Conservation (phyloP, 805 yeast genomes). For the Spathaspora hagerdaliae region DNA sequence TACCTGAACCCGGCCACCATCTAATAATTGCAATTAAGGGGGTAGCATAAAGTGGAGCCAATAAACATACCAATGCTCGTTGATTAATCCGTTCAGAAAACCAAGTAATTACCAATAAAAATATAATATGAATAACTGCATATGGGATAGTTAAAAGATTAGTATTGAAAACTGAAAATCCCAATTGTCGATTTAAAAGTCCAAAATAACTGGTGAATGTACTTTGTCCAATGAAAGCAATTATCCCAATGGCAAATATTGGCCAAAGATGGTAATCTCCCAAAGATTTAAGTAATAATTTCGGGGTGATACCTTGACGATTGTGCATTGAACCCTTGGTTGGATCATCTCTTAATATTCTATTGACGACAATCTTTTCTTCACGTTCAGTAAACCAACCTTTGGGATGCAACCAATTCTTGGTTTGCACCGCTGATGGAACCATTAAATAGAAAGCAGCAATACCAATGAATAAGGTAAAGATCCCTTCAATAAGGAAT, state of each 20-base stretch:
- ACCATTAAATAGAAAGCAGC: conserved; percentile 45
- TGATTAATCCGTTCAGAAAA: conserved; percentile 30
- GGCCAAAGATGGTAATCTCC: conserved; percentile 46
- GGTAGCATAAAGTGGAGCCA: conserved; percentile 6
- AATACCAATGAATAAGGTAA: conserved; percentile 52
- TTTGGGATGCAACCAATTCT: conserved; percentile 39
- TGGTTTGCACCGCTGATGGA: conserved; percentile 49
- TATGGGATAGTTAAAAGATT: conserved; percentile 22
- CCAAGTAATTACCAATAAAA: conserved; percentile 32
- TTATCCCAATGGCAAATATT: conserved; percentile 32
- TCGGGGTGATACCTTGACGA: conserved; percentile 47
- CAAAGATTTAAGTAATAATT: conserved; percentile 36
- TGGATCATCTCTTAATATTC: conserved; percentile 62
- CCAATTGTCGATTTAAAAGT: conserved; percentile 13
- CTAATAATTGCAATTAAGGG: conserved; percentile 6
- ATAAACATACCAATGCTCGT: conserved; percentile 9
- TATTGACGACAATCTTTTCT: conserved; percentile 54
- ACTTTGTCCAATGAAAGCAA: conserved; percentile 16
- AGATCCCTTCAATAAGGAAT: conserved; percentile 56
- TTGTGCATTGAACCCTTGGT: conserved; percentile 60
- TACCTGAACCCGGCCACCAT: conserved; percentile 9
- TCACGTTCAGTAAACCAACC: conserved; percentile 51
- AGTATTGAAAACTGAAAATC: conserved; percentile 18
- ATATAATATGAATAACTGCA: conserved; percentile 26
- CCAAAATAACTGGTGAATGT: conserved; percentile 12